Percentiles rank a stretch among this genome's conserved stretches.
These are phyloP conservation scores for Venturia carpophila DNA, from an alignment of 2,329 filamentous ascomycete genomes.

Conservation along the genomic window DNA sequence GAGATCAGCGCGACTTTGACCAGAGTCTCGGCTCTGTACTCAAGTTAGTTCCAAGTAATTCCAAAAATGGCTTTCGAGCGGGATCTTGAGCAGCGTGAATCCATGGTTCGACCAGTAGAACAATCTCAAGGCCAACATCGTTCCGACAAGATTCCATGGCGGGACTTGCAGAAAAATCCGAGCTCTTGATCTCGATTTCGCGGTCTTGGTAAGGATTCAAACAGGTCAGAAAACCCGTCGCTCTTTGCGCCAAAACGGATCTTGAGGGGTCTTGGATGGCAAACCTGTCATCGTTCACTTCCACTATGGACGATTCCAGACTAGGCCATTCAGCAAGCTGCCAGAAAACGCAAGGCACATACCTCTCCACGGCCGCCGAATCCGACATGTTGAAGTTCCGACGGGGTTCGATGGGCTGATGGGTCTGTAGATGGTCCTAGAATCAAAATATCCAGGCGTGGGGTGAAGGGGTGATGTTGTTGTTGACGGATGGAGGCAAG, in stretches of 20 bases:
- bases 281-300: neutral
- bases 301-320: neutral
- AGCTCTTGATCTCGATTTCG: neutral
- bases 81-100: neutral
- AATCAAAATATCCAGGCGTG: neutral
- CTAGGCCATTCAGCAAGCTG: slow-evolving; percentile 1
- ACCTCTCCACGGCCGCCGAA: neutral
- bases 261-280: neutral
- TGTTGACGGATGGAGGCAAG: neutral
- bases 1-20: neutral
- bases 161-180: neutral
- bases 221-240: neutral
- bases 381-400: neutral
- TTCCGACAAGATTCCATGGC: neutral
- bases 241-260: neutral
- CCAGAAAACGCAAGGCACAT: neutral
- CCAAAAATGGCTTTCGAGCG: too few relatives aligned
- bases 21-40: neutral
- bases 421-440: neutral
- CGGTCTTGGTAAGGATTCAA: neutral
- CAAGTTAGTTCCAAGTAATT: neutral
- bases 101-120: neutral
- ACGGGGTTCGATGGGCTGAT: neutral
- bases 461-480: neutral
- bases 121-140: too few relatives aligned